phyloP scores from a whole-genome alignment of 345 rosid species.

The Diplotaxis tenuifolia region DNA sequence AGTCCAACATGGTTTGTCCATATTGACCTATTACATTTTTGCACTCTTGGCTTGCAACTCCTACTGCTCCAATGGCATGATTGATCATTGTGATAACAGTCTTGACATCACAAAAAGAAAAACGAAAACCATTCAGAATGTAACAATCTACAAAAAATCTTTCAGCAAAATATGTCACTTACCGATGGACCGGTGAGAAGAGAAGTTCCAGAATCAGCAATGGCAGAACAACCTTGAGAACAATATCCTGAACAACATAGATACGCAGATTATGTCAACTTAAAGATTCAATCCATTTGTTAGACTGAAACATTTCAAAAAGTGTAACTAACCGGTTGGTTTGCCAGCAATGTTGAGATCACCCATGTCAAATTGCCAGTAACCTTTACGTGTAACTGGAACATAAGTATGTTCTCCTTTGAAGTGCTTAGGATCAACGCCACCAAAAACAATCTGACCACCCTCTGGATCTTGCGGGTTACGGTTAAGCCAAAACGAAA shows the following conservation, averaged over 20 bases:
- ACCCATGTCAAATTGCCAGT: conserved; percentile 96
- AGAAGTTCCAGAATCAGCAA: conserved; percentile 96
- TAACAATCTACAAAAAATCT: neutral
- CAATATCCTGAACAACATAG: conserved; percentile 56
- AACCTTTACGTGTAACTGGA: conserved; percentile 85
- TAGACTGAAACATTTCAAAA: neutral
- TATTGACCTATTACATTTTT: conserved; percentile 61
- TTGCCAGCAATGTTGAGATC: conserved; percentile 73
- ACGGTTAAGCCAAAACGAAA: conserved; percentile 95
- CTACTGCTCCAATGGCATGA: conserved; percentile 83
- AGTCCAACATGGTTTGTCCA: conserved; percentile 66
- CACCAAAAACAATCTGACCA: conserved; percentile 92
- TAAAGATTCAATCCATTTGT: neutral
- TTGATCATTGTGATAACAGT: conserved; percentile 69
- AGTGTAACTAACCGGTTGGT: conserved; percentile 62
- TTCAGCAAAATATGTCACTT: conserved; percentile 10
- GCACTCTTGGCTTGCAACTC: conserved; percentile 73
- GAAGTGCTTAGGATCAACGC: conserved; percentile 68
- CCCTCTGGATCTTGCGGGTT: conserved; percentile 67
- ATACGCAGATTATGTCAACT: neutral
- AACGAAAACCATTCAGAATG: neutral
- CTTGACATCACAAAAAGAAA: conserved; percentile 33
- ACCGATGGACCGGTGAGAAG: conserved; percentile 89
- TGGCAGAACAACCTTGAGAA: conserved; percentile 63
- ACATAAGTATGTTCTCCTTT: conserved; percentile 88